A percentile compares a stretch with the other conserved stretches of the same genome.
These are phyloP conservation scores for Theileria sp. DNA, from an alignment of 169 alveolate species.

Conservation along the genomic window DNA sequence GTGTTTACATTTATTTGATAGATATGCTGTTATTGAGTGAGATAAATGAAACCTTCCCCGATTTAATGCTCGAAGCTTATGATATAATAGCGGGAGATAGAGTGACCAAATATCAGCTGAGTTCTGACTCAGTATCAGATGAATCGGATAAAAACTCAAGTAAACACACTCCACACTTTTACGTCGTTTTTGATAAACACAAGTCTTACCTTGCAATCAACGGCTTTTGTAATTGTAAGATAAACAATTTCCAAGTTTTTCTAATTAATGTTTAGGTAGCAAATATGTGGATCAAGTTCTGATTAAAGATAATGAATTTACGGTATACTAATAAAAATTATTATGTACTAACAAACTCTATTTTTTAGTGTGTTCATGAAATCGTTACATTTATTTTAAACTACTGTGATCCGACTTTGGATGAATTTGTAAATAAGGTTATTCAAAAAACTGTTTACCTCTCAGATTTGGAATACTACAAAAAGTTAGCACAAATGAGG, in stretches of 20 bases:
- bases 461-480: conserved; percentile 40
- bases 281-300: conserved; percentile 39
- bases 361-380: conserved; percentile 50
- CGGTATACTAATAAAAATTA: conserved; percentile 28
- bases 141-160: neutral
- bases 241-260: neutral
- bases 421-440: neutral
- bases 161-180: conserved; percentile 20
- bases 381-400: conserved; percentile 38
- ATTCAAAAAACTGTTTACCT: conserved; percentile 14
- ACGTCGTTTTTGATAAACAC: conserved; percentile 13
- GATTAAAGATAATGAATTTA: conserved; percentile 37
- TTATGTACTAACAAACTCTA: neutral
- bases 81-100: conserved; percentile 21
- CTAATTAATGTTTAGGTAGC: conserved; percentile 22
- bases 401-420: conserved; percentile 5
- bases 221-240: conserved; percentile 50
- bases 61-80: conserved; percentile 16
- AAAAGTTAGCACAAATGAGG: conserved; percentile 20
- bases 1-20: conserved; percentile 1
- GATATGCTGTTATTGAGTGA: conserved; percentile 35
- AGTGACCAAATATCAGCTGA: conserved; percentile 9
- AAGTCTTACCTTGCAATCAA: conserved; percentile 31
- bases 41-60: conserved; percentile 21
- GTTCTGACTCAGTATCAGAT: conserved; percentile 3